Base-by-base conservation (phyloP, 2,329 filamentous ascomycete species). In the Aurifilum marmelostoma region DNA sequence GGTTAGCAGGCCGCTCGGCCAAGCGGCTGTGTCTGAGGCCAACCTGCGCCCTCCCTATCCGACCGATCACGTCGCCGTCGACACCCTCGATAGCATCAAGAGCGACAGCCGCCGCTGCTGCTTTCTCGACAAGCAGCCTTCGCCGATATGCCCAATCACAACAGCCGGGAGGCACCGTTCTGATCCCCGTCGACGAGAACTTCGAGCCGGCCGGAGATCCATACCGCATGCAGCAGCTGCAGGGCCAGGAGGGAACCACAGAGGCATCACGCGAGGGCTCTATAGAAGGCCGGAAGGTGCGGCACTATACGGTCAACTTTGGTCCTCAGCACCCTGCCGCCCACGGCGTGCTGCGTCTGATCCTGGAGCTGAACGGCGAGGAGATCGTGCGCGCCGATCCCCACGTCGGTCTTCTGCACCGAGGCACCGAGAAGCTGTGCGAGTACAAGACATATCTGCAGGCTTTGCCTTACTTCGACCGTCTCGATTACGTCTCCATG, bases 401-500 rank as follows among this genome's bases (percentile, higher is more conserved):
- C 61, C 96, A 99, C 83, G 95, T 99, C 76, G 96, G 96, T 69
- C 85, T 99, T 80, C 88, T 99, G 77, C 96, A 99, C 82, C 90
- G 96, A 76, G 96, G 96, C 75, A 99, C 96, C 72, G 96, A 99
- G 87, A 99, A 99, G 88, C 89, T 99, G 83, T 98, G 98, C 83
- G 96, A 99, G 87, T 99, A 99, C 88, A 97, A 97, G 88, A 97
- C 95, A 75, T 99, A 99, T 79, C 88, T 98, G 78, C 96, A 99
- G 86, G 96, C 96, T 69, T 86, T 99, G 78, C 96, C 96, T 68
- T 99, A 99, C 86, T 99, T 99, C 80, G 96, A 99, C 83, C 93
- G 96, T 75, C 87, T 99, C 80, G 96, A 99, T 83, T 99, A 99
- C 82, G 94, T 97, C 75, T 97, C 94, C 77, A 99, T 99, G 97